Evolutionary conservation across 2,329 filamentous ascomycete species (phyloP), one percentile per base, ranked within the genome.

Genomic region (Aspergillus neotritici): DNA sequence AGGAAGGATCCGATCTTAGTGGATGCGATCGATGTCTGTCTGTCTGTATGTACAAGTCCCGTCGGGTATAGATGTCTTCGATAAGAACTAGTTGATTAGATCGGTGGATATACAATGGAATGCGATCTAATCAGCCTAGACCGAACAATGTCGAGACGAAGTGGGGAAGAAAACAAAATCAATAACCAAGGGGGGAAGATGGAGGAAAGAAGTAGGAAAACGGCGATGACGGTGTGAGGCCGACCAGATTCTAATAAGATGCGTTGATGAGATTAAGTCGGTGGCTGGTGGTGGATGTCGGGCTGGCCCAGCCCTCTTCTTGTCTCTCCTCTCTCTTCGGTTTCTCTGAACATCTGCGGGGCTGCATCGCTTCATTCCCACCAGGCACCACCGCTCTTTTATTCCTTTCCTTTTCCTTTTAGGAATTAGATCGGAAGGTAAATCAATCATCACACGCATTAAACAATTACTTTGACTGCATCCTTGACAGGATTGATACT

Each of bases 231-330:
- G 21, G 21, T 25, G 21, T 25, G 21, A 25, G 21, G 21, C 6
- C 21, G 21, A 25, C 21, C 7, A 25, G 21, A 25, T 25, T 25
- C 7, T 25, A 25, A 25, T 8, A 6, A 25, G 21, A 25, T 25
- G 21, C 33, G 46, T 43, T 38, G 42, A 8, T 25, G 21, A 25
- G 21, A 25, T 46, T 46, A 41, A 47, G 42, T 42, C 37, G 49
- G 52, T 54, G 52, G 52, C 52, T 54, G 52, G 49, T 39, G 47
- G 52, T 54, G 52, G 52, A 50, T 52, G 52, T 47, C 38, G 44
- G 38, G 43, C 35, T 40, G 45, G 41, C 46, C 48, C 40, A 38
- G 41, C 41, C 41, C 41, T 47, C 32, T 41, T 35, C 21, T 25
- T 25, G 7, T 2, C 41, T 34, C 32, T 32, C 8, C 16, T 41